Evolutionary conservation across 768 basidiomycete species (phyloP).

Genomic region (Asterophora parasitica): DNA sequence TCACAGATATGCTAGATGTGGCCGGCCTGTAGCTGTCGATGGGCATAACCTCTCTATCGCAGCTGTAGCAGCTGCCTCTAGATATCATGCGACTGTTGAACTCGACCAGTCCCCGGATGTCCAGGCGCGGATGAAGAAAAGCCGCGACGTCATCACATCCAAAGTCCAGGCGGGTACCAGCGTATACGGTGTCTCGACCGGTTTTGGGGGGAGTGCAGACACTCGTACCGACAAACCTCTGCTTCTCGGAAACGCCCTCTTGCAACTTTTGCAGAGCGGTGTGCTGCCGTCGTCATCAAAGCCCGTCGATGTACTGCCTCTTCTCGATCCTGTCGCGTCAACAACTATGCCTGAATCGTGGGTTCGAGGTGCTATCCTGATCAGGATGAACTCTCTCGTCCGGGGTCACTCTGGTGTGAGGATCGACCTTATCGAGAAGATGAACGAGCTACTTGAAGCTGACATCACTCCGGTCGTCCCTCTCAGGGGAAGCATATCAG

Average conservation of each 20-base stretch:
- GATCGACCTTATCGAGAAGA: conserved; percentile 74
- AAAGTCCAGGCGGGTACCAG: conserved; percentile 66
- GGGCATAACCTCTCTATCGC: conserved; percentile 71
- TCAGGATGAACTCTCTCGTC: conserved; percentile 86
- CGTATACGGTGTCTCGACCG: conserved; percentile 79
- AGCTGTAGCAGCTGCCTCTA: conserved; percentile 71
- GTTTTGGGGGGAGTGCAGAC: conserved; percentile 87
- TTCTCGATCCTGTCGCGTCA: conserved; percentile 62
- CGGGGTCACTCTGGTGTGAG: conserved; percentile 86
- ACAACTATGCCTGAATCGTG: conserved; percentile 81
- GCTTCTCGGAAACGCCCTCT: conserved; percentile 73
- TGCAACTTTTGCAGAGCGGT: conserved; percentile 79
- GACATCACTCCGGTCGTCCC: conserved; percentile 80
- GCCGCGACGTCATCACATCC: conserved; percentile 56
- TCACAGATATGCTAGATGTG: conserved; percentile 39
- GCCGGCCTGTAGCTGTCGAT: conserved; percentile 58
- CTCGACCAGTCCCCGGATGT: conserved; percentile 46
- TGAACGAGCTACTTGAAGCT: conserved; percentile 64
- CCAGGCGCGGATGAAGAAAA: conserved; percentile 52
- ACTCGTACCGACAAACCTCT: conserved; percentile 74
- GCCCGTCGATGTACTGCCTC: conserved; percentile 52
- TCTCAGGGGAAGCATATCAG: conserved; percentile 77
- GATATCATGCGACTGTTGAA: conserved; percentile 49
- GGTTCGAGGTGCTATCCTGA: conserved; percentile 82
- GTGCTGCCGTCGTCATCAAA: conserved; percentile 56